Evolutionary conservation across 208 protist genomes (phyloP).

Genomic region (Tritrichomonas foetus): DNA sequence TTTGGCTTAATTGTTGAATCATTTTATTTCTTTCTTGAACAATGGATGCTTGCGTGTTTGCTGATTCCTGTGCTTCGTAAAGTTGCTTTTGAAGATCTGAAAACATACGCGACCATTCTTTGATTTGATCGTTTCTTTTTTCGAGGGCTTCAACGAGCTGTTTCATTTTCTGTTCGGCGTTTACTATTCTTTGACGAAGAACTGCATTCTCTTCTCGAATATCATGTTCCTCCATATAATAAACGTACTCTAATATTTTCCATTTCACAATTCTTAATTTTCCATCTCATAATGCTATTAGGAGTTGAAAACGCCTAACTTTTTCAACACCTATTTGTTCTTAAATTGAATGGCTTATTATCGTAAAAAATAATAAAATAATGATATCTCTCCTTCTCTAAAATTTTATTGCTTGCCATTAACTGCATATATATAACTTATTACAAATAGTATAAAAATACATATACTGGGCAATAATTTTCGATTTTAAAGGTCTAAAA

Average conservation of each 20-base stretch:
- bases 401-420: no score
- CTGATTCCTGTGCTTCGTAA: background rate
- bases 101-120: background rate
- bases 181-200: background rate
- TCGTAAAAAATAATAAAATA: no score
- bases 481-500: no score
- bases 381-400: no score
- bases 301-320: no score
- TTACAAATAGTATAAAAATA: no score
- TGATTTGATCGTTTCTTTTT: slow-evolving; percentile 13
- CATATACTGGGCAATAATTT: no score
- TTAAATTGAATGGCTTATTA: no score
- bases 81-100: background rate
- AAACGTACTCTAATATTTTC: background rate
- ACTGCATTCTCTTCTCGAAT: slow-evolving; percentile 27
- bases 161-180: background rate
- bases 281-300: no score
- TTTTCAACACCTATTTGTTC: no score
- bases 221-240: slow-evolving; percentile 23
- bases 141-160: background rate
- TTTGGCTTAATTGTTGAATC: background rate
- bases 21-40: background rate
- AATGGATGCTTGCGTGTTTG: background rate
- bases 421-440: no score
- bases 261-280: background rate